A percentile compares a stretch with the other conserved stretches of the same genome.
Conservation (phyloP, 345 rosid species). For the Hibiscus tridactylites region DNA sequence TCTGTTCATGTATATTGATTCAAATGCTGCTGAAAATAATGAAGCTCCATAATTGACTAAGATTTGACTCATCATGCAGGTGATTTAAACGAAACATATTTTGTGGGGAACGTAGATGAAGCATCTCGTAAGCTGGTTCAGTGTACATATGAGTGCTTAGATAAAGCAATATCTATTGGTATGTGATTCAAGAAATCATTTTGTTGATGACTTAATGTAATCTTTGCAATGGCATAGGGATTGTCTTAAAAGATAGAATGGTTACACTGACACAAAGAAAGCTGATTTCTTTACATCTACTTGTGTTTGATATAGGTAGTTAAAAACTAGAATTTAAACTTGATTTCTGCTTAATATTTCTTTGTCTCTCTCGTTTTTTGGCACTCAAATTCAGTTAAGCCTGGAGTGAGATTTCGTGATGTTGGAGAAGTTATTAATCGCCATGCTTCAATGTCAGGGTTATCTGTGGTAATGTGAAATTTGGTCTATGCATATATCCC, state of each 20-base stretch:
- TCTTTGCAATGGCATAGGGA: not conserved
- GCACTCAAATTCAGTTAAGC: constrained; percentile 55
- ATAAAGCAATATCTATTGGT: constrained; percentile 87
- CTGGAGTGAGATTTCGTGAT: constrained; percentile 90
- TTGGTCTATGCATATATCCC: not conserved
- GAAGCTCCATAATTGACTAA: constrained; percentile 5
- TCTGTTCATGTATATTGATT: not conserved
- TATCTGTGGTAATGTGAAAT: constrained; percentile 70
- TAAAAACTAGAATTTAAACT: not conserved
- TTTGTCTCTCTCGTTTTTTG: constrained; percentile 38
- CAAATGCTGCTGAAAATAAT: not conserved
- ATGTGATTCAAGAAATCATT: constrained; percentile 9
- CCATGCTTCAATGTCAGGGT: constrained; percentile 86
- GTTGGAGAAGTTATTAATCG: constrained; percentile 85
- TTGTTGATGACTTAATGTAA: not conserved
- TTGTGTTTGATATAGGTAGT: constrained; percentile 17
- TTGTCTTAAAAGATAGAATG: not conserved
- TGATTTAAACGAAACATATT: constrained; percentile 91
- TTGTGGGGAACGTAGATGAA: constrained; percentile 93
- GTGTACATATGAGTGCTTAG: constrained; percentile 86
- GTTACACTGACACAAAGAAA: not conserved
- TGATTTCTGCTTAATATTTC: constrained; percentile 4
- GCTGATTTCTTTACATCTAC: not conserved
- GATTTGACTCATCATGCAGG: constrained; percentile 32
- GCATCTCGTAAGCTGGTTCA: constrained; percentile 70